phyloP scores from a whole-genome alignment of 2,329 filamentous ascomycete genomes.

The Beauveria asiatica region DNA sequence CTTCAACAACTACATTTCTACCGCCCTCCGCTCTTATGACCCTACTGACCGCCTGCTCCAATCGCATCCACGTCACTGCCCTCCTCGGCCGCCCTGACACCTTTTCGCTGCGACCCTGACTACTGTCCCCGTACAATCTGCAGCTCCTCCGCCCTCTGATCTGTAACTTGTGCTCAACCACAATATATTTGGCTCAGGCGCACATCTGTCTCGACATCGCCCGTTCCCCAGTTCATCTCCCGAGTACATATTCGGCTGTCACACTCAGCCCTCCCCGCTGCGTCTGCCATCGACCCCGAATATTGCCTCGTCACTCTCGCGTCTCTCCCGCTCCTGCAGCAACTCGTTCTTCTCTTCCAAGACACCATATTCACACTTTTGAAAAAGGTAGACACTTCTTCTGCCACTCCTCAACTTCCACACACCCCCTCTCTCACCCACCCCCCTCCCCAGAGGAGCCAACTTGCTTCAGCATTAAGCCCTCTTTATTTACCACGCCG shows the following conservation, averaged over 20 bases:
- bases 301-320: background rate
- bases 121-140: background rate
- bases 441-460: background rate
- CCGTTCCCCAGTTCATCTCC: background rate
- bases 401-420: background rate
- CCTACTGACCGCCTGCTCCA: background rate
- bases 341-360: background rate
- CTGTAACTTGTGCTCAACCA: background rate
- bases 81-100: background rate
- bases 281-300: background rate
- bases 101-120: background rate
- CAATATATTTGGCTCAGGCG: background rate
- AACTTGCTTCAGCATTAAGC: background rate
- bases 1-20: background rate
- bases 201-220: background rate
- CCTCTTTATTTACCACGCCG: background rate
- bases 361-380: background rate
- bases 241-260: background rate
- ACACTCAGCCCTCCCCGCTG: background rate
- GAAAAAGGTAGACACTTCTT: background rate
- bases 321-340: background rate
- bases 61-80: background rate
- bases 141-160: slow-evolving; percentile 1
- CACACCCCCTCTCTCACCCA: slow-evolving; percentile 1
- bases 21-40: background rate